These are phyloP conservation scores for Pelargonium fulgidum DNA, from an alignment of 441 rosid genomes.

Conservation along the genomic window DNA sequence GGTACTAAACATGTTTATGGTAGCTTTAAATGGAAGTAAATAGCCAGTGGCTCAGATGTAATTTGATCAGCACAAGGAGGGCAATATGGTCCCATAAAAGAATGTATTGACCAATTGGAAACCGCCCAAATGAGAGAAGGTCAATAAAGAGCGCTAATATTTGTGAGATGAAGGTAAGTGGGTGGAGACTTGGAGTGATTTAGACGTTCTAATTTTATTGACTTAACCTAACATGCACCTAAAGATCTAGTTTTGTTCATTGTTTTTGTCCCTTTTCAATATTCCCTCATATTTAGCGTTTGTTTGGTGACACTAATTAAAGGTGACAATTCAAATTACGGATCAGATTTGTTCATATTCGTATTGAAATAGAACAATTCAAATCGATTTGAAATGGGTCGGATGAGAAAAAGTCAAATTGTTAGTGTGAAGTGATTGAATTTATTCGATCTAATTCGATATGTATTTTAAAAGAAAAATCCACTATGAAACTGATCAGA, in stretches of 20 bases:
- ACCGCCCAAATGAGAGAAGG: background rate
- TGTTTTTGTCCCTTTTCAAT: background rate
- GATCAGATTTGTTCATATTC: too few species aligned
- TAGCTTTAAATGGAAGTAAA: background rate
- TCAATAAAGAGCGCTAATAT: background rate
- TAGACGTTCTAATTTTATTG: background rate
- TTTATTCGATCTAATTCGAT: too few species aligned
- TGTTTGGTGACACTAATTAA: too few species aligned
- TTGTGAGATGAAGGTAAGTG: background rate
- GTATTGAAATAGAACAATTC: too few species aligned
- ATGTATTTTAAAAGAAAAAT: too few species aligned
- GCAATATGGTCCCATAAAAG: background rate
- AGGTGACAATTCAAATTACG: too few species aligned
- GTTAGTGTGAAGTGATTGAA: too few species aligned
- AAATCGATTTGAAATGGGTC: too few species aligned
- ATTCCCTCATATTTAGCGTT: background rate
- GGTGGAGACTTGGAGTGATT: background rate
- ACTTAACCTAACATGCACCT: background rate
- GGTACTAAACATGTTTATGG: background rate
- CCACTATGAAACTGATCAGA: too few species aligned
- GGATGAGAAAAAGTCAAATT: too few species aligned
- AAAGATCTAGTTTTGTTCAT: background rate
- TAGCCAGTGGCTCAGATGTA: background rate
- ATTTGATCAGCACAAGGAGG: background rate
- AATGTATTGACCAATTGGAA: background rate